These are phyloP conservation scores for Phaeomoniella chlamydospora DNA, from an alignment of 2,329 filamentous ascomycete genomes.

Conservation along the genomic window DNA sequence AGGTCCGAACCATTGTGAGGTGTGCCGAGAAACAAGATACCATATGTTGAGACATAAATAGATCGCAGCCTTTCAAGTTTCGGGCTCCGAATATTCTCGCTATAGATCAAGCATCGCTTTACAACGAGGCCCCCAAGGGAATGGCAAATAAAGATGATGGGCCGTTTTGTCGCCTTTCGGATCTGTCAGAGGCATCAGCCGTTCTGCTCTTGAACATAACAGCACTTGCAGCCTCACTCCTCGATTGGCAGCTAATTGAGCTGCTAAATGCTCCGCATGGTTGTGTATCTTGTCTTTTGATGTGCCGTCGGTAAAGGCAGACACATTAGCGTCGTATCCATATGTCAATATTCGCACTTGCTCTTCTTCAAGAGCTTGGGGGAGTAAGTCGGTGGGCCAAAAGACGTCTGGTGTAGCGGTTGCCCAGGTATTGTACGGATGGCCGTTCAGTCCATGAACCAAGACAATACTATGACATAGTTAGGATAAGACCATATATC, in stretches of 20 bases:
- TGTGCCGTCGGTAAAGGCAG: conserved; percentile 34
- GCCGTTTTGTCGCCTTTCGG: conserved; percentile 38
- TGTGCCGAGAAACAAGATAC: conserved; percentile 62
- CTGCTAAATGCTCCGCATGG: conserved; percentile 56
- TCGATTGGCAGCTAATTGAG: conserved; percentile 48
- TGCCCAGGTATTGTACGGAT: conserved; percentile 49
- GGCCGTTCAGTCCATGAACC: conserved; percentile 56
- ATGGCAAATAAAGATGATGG: conserved; percentile 65
- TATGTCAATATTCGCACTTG: conserved; percentile 55
- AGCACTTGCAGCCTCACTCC: conserved; percentile 19
- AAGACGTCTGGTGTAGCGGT: conserved; percentile 42
- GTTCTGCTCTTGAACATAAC: not conserved
- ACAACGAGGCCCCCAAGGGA: conserved; percentile 59
- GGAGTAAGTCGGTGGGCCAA: conserved; percentile 57
- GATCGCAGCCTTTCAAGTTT: conserved; percentile 51
- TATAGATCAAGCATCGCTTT: conserved; percentile 56
- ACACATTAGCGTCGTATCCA: conserved; percentile 57
- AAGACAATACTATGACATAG: conserved; percentile 39
- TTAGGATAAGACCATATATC: conserved; percentile 1
- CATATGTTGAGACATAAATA: conserved; percentile 61
- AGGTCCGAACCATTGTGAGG: conserved; percentile 57
- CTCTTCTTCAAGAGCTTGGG: conserved; percentile 39
- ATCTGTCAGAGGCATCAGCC: conserved; percentile 15
- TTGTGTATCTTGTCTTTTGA: conserved; percentile 55
- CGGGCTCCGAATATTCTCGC: conserved; percentile 43